These are phyloP conservation scores for Phytophthora hibernalis DNA, from an alignment of 352 stramenopile species.

Conservation along the genomic window DNA sequence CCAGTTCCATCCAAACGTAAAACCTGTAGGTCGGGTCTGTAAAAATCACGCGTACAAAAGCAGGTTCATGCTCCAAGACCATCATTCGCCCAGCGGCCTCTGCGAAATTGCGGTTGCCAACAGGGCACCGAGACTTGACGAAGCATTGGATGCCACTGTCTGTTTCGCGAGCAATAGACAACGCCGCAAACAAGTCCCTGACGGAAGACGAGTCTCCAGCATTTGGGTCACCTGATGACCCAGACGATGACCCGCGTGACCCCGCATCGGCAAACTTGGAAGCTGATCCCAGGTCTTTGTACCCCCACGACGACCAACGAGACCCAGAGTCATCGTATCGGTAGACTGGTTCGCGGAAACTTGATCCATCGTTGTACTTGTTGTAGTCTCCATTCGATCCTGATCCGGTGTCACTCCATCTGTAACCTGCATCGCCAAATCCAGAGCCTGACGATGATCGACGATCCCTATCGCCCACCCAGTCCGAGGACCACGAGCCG, in stretches of 20 bases:
- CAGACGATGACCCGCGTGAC: constrained; percentile 22
- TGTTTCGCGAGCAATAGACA: constrained; percentile 19
- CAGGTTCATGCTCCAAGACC: constrained; percentile 30
- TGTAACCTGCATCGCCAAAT: constrained; percentile 19
- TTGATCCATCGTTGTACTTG: constrained; percentile 9
- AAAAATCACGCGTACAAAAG: constrained; percentile 29
- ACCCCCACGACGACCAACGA: constrained; percentile 29
- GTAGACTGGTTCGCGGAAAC: constrained; percentile 20
- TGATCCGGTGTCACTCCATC: constrained; percentile 10
- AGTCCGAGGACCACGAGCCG: constrained; percentile 20
- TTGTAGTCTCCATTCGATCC: constrained; percentile 12
- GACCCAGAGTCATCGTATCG: constrained; percentile 23
- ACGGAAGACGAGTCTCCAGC: constrained; percentile 18
- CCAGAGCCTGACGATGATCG: constrained; percentile 13
- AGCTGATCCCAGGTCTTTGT: constrained; percentile 16
- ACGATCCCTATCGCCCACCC: constrained; percentile 4
- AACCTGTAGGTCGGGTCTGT: constrained; percentile 30
- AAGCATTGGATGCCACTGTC: constrained; percentile 38
- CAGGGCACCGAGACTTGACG: constrained; percentile 34
- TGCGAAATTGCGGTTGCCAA: constrained; percentile 24
- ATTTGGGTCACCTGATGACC: constrained; percentile 19
- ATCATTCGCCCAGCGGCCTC: constrained; percentile 42
- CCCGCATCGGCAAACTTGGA: constrained; percentile 13
- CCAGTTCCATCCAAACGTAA: constrained; percentile 37
- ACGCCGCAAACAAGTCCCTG: constrained; percentile 6